Evolutionary conservation across 441 rosid species (phyloP), one percentile per base, ranked within the genome.

Genomic region (Raphanus hybrid): DNA sequence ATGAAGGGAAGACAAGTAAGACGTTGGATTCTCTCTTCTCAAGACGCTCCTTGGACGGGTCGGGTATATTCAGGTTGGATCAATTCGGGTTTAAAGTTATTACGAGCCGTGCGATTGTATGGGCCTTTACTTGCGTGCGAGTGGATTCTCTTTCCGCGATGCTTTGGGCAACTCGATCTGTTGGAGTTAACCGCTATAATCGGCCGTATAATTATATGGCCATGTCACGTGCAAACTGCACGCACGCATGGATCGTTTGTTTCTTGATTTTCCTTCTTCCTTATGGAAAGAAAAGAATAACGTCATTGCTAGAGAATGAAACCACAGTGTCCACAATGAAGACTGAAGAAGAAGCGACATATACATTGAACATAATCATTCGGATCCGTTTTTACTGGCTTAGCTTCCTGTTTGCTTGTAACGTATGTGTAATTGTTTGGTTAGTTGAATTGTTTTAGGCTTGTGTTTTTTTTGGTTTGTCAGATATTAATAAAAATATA

Each of bases 41-140:
- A 37, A 27, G 64, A 78, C 64, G 81, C 77, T 78, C 81, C 59
- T 61, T 15, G 0, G 10, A 35, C 58, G 45, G 37, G 68, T 60
- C 77, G 63, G 35, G 50, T 34, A 23, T 26, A 0, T 11, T 39
- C 50, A 9, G 74, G 57, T 45, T 35, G 37, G 64, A 12, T 15
- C 50, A 3, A 10, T 0, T 43, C 50, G 14, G 50, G 50, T 43
- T 43, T 8, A 9, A 41, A 2, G 9, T 9, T 41, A 41, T 9
- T 41, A 41, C 9, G 45, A 4, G 45, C 45, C 1, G 11, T 39
- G 4, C 3, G 1, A 39, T 39, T 1, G 3, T 37, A 37, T 37
- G 43, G 43, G 11, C 45, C 45, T 41, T 41, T 3, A 41, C 45
- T 41, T 9, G 45, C 45, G 45, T 1, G 45, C 45, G 45, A 3